These are phyloP conservation scores for Magnusiomyces tetraspermus DNA, from an alignment of 1,139 yeast species.

Conservation along the genomic window DNA sequence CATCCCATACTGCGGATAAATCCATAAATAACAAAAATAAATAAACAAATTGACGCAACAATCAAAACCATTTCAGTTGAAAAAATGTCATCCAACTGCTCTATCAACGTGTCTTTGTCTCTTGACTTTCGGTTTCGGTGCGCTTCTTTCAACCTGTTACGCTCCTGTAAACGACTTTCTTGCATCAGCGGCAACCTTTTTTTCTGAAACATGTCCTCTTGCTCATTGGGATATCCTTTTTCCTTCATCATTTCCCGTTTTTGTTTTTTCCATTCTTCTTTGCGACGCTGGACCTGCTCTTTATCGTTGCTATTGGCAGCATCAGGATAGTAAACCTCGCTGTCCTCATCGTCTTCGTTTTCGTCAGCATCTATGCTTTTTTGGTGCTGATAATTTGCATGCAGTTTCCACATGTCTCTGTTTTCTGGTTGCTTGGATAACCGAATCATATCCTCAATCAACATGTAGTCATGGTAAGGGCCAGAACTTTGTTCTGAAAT, in stretches of 20 bases:
- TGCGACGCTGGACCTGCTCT: background rate
- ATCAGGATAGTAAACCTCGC: background rate
- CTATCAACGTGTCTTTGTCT: background rate
- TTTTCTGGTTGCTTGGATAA: constrained; percentile 22
- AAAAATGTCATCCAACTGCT: background rate
- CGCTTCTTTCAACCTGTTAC: background rate
- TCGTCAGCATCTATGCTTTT: background rate
- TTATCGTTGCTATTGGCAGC: background rate
- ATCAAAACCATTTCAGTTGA: background rate
- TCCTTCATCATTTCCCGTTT: background rate
- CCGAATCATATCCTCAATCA: constrained; percentile 25
- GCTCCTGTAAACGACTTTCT: background rate
- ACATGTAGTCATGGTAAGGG: constrained; percentile 16
- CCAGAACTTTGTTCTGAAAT: constrained; percentile 8
- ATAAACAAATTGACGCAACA: background rate
- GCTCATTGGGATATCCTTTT: background rate
- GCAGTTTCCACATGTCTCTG: constrained; percentile 21
- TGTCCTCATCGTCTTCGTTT: background rate
- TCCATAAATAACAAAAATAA: background rate
- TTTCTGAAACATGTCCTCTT: background rate
- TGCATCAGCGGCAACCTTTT: background rate
- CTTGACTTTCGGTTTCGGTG: background rate
- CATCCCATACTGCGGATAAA: background rate
- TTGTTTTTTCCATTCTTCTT: background rate
- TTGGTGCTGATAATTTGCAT: constrained; percentile 7